A percentile compares a stretch with the other conserved stretches of the same genome.
Evolutionary conservation across 352 stramenopile genomes (phyloP).

Genomic region (Hyaloperonospora arabidopsidis): DNA sequence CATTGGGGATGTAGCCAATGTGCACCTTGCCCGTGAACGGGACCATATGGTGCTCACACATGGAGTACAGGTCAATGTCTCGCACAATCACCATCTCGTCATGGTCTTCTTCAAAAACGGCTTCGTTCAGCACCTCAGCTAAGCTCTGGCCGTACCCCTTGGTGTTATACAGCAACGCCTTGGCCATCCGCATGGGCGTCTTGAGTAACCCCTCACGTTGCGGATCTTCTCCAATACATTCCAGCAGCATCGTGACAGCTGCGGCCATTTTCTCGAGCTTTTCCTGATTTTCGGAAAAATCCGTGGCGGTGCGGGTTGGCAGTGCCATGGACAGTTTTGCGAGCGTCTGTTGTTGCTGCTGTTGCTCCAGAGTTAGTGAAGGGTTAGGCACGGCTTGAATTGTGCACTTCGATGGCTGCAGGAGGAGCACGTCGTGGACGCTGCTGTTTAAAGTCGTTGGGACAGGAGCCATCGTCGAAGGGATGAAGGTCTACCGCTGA

Average conservation of each 20-base stretch:
- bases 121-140: slow-evolving; percentile 90
- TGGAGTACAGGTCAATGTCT: slow-evolving; percentile 97
- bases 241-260: slow-evolving; percentile 88
- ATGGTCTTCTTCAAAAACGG: slow-evolving; percentile 97
- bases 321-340: slow-evolving; percentile 61
- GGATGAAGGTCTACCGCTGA: neutral
- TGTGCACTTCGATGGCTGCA: slow-evolving; percentile 19
- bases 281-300: slow-evolving; percentile 64
- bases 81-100: slow-evolving; percentile 99
- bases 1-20: slow-evolving; percentile 92
- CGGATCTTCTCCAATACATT: slow-evolving; percentile 93
- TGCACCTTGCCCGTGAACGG: slow-evolving; percentile 97
- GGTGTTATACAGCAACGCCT: slow-evolving; percentile 94
- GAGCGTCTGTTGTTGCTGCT: slow-evolving; percentile 22
- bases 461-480: slow-evolving; percentile 34
- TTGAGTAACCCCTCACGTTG: slow-evolving; percentile 91
- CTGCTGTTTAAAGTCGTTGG: slow-evolving; percentile 23
- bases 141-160: slow-evolving; percentile 91
- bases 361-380: slow-evolving; percentile 8
- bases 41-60: slow-evolving; percentile 99
- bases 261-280: slow-evolving; percentile 91
- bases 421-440: slow-evolving; percentile 15
- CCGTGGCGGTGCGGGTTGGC: slow-evolving; percentile 40
- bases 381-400: slow-evolving; percentile 34
- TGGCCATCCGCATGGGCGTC: slow-evolving; percentile 95